These are phyloP conservation scores for Noccaea caerulescens DNA, from an alignment of 345 rosid species.

Conservation along the genomic window DNA sequence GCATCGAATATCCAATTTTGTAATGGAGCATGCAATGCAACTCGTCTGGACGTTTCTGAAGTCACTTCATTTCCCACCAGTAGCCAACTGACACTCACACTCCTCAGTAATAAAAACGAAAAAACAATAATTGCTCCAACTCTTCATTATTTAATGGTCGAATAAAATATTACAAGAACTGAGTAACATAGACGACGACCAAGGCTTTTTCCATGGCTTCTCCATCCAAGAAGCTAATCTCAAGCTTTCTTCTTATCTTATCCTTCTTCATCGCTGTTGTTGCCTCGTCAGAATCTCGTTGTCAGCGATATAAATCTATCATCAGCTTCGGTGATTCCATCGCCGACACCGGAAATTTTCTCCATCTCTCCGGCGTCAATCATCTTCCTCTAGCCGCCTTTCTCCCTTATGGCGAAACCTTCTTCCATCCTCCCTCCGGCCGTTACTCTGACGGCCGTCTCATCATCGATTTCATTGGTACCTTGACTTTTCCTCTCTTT, in stretches of 20 bases:
- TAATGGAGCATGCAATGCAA: slow-evolving; percentile 25
- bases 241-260: slow-evolving; percentile 24
- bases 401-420: slow-evolving; percentile 56
- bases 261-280: not conserved
- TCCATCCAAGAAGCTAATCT: slow-evolving; percentile 18
- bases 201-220: slow-evolving; percentile 31
- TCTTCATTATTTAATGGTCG: not conserved
- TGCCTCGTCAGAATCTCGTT: slow-evolving; percentile 18
- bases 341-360: slow-evolving; percentile 55
- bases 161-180: not conserved
- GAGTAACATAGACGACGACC: slow-evolving; percentile 11
- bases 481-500: not conserved
- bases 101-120: not conserved
- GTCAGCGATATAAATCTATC: slow-evolving; percentile 40
- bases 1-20: slow-evolving; percentile 2
- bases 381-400: slow-evolving; percentile 33
- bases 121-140: not conserved
- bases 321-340: slow-evolving; percentile 68
- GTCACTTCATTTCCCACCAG: slow-evolving; percentile 15
- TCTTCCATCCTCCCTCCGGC: slow-evolving; percentile 53
- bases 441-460: slow-evolving; percentile 61
- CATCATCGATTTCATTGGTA: slow-evolving; percentile 61
- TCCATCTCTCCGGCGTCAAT: slow-evolving; percentile 24
- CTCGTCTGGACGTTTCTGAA: not conserved
- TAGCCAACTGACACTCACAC: not conserved